Evolutionary conservation across 148 eudicot species (phyloP), one percentile per base, ranked within the genome.

Genomic region (Pouteria glomerata): DNA sequence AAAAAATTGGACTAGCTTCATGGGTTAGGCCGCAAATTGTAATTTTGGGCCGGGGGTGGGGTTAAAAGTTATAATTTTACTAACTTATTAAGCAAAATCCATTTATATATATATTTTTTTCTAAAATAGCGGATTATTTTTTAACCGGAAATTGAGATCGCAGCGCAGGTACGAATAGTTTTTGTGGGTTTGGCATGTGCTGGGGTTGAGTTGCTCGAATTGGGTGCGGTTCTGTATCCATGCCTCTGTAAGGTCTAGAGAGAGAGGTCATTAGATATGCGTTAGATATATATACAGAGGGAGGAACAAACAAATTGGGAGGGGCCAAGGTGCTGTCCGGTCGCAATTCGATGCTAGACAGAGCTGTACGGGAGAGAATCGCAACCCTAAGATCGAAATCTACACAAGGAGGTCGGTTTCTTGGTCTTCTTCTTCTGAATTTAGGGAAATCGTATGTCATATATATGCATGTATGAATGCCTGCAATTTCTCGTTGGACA

Each of bases 161-260:
- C 56, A 16, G 47, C 4, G 13, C 37, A 37, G 29, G 39, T 47
- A 5, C 69, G 0, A 45, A 44, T 42, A 8, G 18, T 24, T 53
- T 69, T 26, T 13, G 19, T 8, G 13, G 15, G 35, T 69, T 69
- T 27, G n/a, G 18, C 31, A 63, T 34, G 5, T 24, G n/a, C 16
- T 24, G 72, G 60, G 15, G 10, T 66, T 52, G 30, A 39, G 5
- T 62, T 34, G 33, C 11, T 56, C 23, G 48, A 55, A 55, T 69
- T 69, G 33, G 61, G 48, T 33, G 55, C 39, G 26, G 15, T 7
- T 57, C 47, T 2, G 15, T 35, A 21, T 41, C 14, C 15, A 53
- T 26, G 62, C 62, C 26, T 69, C 73, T 11, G 64, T 29, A 70
- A 70, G 57, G 29, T 52, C 64, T 52, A 68, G 21, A 68, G 57